Base-by-base conservation (phyloP, 75 land plant species). In the Cryptomeria japonica region DNA sequence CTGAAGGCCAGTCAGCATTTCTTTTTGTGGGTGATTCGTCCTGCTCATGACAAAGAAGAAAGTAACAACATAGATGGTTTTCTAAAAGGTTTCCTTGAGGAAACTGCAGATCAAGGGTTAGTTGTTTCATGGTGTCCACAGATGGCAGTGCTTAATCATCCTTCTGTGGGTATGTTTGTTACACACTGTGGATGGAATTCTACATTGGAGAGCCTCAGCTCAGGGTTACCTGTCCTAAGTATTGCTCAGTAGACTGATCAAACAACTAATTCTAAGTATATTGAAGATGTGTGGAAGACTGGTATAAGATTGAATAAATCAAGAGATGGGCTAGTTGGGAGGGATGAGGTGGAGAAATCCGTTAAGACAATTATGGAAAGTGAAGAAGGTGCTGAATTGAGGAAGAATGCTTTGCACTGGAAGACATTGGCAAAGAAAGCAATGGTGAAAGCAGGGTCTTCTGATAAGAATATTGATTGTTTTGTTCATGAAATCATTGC, bases 101-200 rank as follows among this genome's bases (percentile, higher is more conserved):
- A 85, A 36, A 88, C 70, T 9, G 18, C 18, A 25, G 80, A 55
- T 18, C 80, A 28, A 82, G 91, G 91, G 32, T 18, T 89, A n/a
- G 61, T 90, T 0, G 87, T 86, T 32, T 19, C 77, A 31, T 90
- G 91, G 89, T 84, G 87, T 79, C 87, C 87, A 0, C 91, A 90
- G 49, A 80, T 87, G 34, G 55, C 41, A 34, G 84, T 90, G 3
- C 84, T 89, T 16, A 44, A 80, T 18, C 88, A 89, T 49, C 80
- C 88, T 4, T 34, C 88, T 0, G 49, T 89, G 25, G 86, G 84
- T 2, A 75, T 85, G 18, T 89, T 87, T 58, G 6, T 89, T 1
- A 87, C 86, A 10, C 88, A 89, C 64, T 89, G 90, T 19, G 90
- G 86, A 8, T 89, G 90, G 90, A 89, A 84, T 84, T 89, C 90